A percentile compares a stretch with the other conserved stretches of the same genome.
Evolutionary conservation across 1,139 yeast species (phyloP).

Genomic region (Magnusiomyces paraingens): DNA sequence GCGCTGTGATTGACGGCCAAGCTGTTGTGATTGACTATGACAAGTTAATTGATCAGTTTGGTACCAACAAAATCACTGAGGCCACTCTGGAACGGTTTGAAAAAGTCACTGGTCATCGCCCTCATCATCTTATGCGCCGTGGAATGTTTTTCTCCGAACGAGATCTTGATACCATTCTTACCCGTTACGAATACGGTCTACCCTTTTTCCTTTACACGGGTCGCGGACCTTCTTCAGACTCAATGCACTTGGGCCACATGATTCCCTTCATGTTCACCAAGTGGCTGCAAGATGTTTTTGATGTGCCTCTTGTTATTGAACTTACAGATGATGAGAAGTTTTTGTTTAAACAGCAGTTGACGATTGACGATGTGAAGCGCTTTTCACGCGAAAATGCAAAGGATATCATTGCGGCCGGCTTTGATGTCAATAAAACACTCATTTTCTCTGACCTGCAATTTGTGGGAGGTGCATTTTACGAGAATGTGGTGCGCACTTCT

Average conservation of each 20-base stretch:
- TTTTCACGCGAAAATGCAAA: constrained; percentile 73
- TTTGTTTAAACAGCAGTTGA: constrained; percentile 82
- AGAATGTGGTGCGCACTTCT: constrained; percentile 88
- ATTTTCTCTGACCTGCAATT: constrained; percentile 87
- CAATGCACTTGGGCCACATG: constrained; percentile 97
- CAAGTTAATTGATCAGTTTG: constrained; percentile 78
- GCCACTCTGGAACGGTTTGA: constrained; percentile 74
- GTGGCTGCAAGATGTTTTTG: constrained; percentile 98
- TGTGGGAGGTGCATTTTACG: constrained; percentile 93
- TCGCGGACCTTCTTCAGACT: constrained; percentile 92
- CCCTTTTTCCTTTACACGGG: constrained; percentile 96
- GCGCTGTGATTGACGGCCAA: constrained; percentile 93
- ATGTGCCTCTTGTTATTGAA: constrained; percentile 92
- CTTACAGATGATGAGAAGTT: constrained; percentile 98
- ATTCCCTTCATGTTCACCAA: constrained; percentile 92
- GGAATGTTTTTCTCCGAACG: constrained; percentile 93
- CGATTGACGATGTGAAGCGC: constrained; percentile 78
- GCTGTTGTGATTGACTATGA: constrained; percentile 87
- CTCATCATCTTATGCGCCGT: constrained; percentile 87
- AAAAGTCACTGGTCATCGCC: constrained; percentile 77
- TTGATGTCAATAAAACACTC: constrained; percentile 89
- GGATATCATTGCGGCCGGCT: constrained; percentile 93
- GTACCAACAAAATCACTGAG: constrained; percentile 65
- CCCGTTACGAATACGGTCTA: constrained; percentile 87
- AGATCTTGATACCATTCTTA: constrained; percentile 73